Evolutionary conservation across 192 early-diverging fungal genomes (phyloP), one percentile per base, ranked within the genome.

Genomic region (Allomyces javanicus): DNA sequence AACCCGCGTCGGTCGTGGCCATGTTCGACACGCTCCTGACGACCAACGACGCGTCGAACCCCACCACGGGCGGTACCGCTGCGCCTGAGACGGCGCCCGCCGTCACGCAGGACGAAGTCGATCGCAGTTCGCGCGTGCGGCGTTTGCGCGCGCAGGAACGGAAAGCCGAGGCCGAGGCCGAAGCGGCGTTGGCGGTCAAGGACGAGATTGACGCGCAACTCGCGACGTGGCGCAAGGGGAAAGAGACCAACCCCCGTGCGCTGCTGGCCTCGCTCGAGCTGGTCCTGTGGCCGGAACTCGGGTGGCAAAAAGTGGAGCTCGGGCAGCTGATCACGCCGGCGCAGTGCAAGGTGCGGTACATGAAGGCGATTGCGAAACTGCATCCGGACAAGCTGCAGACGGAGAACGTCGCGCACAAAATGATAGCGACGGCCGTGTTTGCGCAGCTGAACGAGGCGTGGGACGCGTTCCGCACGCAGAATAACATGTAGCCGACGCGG

Each of bases 291-390:
- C 76, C 82, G 6, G 87, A 85, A n/a, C 72, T 81, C 3, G 74
- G 76, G 11, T 91, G 89, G 83, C 84, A 82, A 66, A 73, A 80
- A 1, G 84, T 92, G 24, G 86, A 85, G 19, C 81, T 98, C 73
- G 81, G 85, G 64, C 90, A 96, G 69, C 77, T 98, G 65, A 81
- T 98, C 22, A 82, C 87, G 62, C 85, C 92, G 0, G 72, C 75
- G 61, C 87, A 91, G 72, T 91, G 93, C 63, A 98, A 98, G 79
- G 77, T 93, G 33, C 81, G 75, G 65, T 98, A 98, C 71, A 91
- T 96, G 86, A 83, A 85, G 63, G 92, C 92, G 24, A 93, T 98
- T 67, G 81, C 81, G 11, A 90, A 87, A 63, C 81, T 96, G 40
- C 95, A 98, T 77, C 93, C 95, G 12, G 95, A 98, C 67, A 98